Base-by-base conservation (phyloP, 345 rosid genomes). In the Hibiscus trionum region DNA sequence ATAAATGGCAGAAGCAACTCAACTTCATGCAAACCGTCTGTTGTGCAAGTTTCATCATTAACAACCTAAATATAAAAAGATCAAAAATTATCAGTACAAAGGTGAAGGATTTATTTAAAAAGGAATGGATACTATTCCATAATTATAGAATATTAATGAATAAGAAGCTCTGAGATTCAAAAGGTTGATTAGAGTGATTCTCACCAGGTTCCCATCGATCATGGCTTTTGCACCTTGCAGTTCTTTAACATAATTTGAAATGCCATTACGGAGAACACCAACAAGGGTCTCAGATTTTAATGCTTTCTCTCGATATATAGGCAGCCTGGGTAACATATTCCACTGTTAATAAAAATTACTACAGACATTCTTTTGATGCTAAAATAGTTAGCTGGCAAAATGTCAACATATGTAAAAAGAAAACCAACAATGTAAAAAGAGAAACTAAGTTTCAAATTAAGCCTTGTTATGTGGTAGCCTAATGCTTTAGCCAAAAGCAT, bases 121-220 rank as follows among this genome's bases (percentile, higher is more conserved):
- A 52, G 11, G 16, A 11, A 65, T 26, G 61, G 27, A 50, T 8
- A 26, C 2, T 47, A 29, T 67, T 67, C 71, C 71, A 27, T 67
- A 15, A 47, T 27, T 16, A 27, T 49, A 49, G 19, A 49, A 67
- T 15, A 49, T 26, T 16, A 16, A 16, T 39, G 47, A 42, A 68
- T 5, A 58, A 16, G 47, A 73, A 60, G 26, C 49, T 31, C 5
- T 8, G 52, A 31, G 4, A 31, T 50, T n/a, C 58, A 55, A 33
- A 50, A 29, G 55, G 62, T 47, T 75, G 68, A 57, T 39, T 27
- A 55, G 56, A 69, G 15, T 61, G 29, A 21, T 72, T 59, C 87
- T 82, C 78, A 94, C 97, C 97, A 90, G 80, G 62, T 79, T 82
- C 60, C 98, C 96, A 84, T 94, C 92, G 77, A 91, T 77, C 81